Conservation (phyloP, 306 rosid species). For the Cucurbita moschata region DNA sequence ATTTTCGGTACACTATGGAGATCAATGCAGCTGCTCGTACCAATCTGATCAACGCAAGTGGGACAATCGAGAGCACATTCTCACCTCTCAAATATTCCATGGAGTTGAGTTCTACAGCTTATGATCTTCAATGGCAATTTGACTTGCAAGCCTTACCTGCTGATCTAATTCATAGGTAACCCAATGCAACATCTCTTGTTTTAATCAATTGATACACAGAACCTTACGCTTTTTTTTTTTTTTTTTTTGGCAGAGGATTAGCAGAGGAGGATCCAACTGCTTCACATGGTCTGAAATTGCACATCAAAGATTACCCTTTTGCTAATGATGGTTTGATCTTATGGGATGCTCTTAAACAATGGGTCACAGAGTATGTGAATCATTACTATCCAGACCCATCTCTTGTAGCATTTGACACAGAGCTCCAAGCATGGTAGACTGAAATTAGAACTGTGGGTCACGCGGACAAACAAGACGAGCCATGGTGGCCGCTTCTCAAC, state of each 20-base stretch:
- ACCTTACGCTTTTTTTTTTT: neutral
- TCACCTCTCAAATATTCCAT: slow-evolving; percentile 31
- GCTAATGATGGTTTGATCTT: slow-evolving; percentile 56
- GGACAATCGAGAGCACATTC: slow-evolving; percentile 47
- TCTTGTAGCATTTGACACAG: slow-evolving; percentile 25
- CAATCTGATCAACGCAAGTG: slow-evolving; percentile 38
- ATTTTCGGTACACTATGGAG: slow-evolving; percentile 79
- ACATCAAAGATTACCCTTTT: slow-evolving; percentile 56
- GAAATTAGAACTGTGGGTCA: slow-evolving; percentile 52
- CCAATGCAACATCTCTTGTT: neutral
- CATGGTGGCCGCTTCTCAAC: slow-evolving; percentile 58
- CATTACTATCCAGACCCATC: slow-evolving; percentile 28
- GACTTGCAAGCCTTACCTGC: slow-evolving; percentile 47
- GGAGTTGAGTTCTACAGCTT: slow-evolving; percentile 38
- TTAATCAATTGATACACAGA: neutral
- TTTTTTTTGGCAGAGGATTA: slow-evolving; percentile 29
- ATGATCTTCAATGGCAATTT: slow-evolving; percentile 53
- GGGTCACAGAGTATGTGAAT: slow-evolving; percentile 50
- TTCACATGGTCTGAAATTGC: slow-evolving; percentile 49
- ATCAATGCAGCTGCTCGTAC: slow-evolving; percentile 67
- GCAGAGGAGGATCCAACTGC: slow-evolving; percentile 50
- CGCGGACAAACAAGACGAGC: slow-evolving; percentile 52
- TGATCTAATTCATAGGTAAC: slow-evolving; percentile 55
- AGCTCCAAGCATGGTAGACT: slow-evolving; percentile 80
- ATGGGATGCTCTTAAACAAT: slow-evolving; percentile 46